Evolutionary conservation across 148 eudicot genomes (phyloP).

Genomic region (Persicaria maculosa): DNA sequence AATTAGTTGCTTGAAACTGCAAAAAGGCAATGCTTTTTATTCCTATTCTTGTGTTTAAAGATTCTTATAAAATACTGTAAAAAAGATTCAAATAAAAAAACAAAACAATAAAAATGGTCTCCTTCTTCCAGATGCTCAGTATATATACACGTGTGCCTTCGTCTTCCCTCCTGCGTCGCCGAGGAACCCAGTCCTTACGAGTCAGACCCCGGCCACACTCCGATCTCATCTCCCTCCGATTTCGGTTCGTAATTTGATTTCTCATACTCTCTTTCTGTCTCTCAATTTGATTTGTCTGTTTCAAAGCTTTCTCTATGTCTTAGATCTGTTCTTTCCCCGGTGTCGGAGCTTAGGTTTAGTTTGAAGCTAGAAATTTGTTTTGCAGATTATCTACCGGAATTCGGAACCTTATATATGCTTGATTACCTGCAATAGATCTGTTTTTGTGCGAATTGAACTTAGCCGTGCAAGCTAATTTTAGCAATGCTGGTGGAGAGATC

Average conservation of each 20-base stretch:
- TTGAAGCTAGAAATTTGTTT: not conserved
- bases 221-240: not conserved
- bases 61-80: not conserved
- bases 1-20: not conserved
- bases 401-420: not conserved
- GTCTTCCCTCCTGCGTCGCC: not conserved
- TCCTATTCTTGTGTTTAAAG: not conserved
- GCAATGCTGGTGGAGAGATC: conserved; percentile 3
- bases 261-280: not conserved
- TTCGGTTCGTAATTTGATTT: not conserved
- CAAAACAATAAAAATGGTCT: not conserved
- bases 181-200: conserved; percentile 1
- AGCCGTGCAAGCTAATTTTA: not conserved
- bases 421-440: not conserved
- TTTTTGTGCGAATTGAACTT: not conserved
- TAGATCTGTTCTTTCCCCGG: conserved; percentile 2
- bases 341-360: not conserved
- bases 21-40: not conserved
- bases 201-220: not conserved
- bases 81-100: too few relatives aligned
- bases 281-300: not conserved
- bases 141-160: not conserved
- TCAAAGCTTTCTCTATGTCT: not conserved
- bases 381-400: not conserved
- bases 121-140: not conserved